These are phyloP conservation scores for Solanum medicagineum DNA, from an alignment of 257 asterid species.

Conservation along the genomic window DNA sequence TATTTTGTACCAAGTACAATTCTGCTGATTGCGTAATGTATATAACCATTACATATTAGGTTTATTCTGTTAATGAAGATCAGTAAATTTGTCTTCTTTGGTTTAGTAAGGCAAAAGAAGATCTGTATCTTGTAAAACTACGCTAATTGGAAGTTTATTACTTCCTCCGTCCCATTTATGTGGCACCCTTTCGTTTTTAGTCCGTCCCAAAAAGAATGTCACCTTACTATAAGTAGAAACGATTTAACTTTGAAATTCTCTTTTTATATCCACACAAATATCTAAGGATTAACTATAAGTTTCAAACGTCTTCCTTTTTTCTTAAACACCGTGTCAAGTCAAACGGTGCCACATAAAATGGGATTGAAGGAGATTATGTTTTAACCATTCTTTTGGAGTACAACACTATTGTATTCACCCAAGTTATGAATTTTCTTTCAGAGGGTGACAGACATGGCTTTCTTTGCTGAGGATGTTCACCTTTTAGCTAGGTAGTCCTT, in stretches of 20 bases:
- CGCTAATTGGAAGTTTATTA: not conserved
- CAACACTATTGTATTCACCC: not conserved
- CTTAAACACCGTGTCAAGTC: no score
- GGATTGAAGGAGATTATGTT: not conserved
- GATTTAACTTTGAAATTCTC: no score
- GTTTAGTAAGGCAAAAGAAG: not conserved
- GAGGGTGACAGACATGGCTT: constrained; percentile 99
- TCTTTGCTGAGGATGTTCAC: constrained; percentile 98
- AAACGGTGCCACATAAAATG: no score
- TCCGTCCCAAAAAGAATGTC: no score
- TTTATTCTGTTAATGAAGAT: not conserved
- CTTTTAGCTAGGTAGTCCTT: constrained; percentile 78
- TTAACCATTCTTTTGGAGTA: not conserved
- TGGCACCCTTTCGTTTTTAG: no score
- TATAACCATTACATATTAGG: not conserved
- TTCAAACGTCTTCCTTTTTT: no score
- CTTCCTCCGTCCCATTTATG: no score
- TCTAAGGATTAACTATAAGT: no score
- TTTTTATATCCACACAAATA: no score
- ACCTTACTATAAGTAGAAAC: no score
- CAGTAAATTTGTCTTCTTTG: not conserved
- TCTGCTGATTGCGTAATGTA: not conserved
- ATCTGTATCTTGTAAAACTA: not conserved
- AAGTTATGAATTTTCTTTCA: constrained; percentile 23
- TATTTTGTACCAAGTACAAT: not conserved